A percentile compares a stretch with the other conserved stretches of the same genome.
phyloP scores from a whole-genome alignment of 345 rosid genomes.

The Lepidium africanum region DNA sequence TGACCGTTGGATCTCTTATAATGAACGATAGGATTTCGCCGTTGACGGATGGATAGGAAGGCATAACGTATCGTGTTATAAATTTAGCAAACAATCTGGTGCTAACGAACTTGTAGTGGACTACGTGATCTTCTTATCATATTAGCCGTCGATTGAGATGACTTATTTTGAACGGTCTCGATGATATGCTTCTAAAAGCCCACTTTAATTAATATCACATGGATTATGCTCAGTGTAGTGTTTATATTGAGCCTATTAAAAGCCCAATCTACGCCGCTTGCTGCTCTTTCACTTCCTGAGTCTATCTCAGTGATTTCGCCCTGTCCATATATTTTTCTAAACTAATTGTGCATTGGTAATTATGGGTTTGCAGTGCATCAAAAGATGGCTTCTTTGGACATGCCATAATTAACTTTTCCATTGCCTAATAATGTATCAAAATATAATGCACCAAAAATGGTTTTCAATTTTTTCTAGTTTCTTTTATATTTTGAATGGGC shows the following conservation, averaged over 20 bases:
- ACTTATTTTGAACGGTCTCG: not conserved
- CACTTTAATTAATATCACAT: not conserved
- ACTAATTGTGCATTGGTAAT: too few species aligned
- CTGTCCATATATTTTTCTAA: too few species aligned
- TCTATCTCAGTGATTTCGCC: too few species aligned
- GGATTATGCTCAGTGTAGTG: not conserved
- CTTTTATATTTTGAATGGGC: too few species aligned
- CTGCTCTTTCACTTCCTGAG: too few species aligned
- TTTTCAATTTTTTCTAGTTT: too few species aligned
- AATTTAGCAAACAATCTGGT: not conserved
- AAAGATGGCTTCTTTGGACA: too few species aligned
- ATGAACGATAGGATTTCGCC: not conserved
- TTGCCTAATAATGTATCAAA: too few species aligned
- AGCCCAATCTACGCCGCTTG: not conserved
- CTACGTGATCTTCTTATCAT: not conserved
- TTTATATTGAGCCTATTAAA: not conserved
- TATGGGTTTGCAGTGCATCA: too few species aligned
- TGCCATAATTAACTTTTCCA: too few species aligned
- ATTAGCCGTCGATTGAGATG: slow-evolving; percentile 1
- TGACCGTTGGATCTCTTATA: not conserved
- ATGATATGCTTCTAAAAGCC: not conserved
- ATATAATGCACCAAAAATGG: too few species aligned
- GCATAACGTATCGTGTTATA: not conserved
- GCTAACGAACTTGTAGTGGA: not conserved
- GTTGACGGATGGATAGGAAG: slow-evolving; percentile 26